Percentiles rank a stretch among this genome's conserved stretches.
Evolutionary conservation across 164 flowering plant genomes (phyloP).

Genomic region (Vitis cinerea): DNA sequence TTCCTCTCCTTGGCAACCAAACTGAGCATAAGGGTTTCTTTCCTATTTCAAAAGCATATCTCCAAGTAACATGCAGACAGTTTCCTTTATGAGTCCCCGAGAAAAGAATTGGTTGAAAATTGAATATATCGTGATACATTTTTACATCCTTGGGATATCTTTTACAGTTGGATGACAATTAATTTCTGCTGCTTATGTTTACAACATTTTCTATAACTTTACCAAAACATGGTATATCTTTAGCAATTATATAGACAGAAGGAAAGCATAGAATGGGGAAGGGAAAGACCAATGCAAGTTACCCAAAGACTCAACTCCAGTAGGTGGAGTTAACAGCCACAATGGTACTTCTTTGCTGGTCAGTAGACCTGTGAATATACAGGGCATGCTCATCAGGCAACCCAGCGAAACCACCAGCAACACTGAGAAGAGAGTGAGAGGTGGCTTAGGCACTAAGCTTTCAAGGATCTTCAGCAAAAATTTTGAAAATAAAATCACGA

Average conservation of each 20-base stretch:
- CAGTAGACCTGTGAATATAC: background rate
- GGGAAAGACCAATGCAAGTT: no score
- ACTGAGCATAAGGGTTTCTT: background rate
- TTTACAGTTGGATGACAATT: background rate
- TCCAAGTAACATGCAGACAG: background rate
- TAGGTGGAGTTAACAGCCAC: no score
- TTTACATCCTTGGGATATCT: background rate
- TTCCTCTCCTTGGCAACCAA: background rate
- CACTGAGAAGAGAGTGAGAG: background rate
- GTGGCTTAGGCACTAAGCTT: background rate
- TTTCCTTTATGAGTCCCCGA: background rate
- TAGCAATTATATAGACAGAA: background rate
- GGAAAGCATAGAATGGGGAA: background rate
- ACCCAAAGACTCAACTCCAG: no score
- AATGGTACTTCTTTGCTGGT: no score
- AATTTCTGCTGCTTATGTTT: background rate
- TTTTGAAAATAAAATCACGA: slow-evolving; percentile 62
- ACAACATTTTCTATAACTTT: background rate
- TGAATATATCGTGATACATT: background rate
- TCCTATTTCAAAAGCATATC: background rate
- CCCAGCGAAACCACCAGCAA: background rate
- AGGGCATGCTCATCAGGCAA: background rate
- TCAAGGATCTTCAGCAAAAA: slow-evolving; percentile 56
- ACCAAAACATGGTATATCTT: background rate
- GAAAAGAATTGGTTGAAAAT: background rate